These are phyloP conservation scores for Tothia fuscella DNA, from an alignment of 2,329 filamentous ascomycete genomes.

Conservation along the genomic window DNA sequence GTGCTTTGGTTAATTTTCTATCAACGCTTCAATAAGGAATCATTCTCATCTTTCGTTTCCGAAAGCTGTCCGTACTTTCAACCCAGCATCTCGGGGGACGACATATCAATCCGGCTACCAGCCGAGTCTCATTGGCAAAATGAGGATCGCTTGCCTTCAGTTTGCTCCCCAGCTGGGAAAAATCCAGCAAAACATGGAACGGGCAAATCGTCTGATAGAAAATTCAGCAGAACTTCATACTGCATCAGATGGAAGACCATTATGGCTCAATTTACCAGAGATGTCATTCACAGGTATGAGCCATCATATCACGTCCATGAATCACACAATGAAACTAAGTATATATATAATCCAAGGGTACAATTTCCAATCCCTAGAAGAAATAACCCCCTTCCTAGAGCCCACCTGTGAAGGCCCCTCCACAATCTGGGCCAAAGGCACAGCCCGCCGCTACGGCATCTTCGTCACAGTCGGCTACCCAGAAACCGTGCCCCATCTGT, in stretches of 20 bases:
- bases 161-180: constrained; percentile 61
- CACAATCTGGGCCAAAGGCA: constrained; percentile 58
- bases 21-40: too few species aligned
- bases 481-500: constrained; percentile 31
- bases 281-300: constrained; percentile 57
- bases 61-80: too few species aligned
- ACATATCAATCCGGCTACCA: too few species aligned
- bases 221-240: constrained; percentile 32
- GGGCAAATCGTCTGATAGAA: constrained; percentile 52
- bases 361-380: constrained; percentile 58
- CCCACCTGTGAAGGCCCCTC: constrained; percentile 51
- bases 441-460: constrained; percentile 55
- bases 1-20: too few species aligned
- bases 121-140: too few species aligned
- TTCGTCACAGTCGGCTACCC: constrained; percentile 63
- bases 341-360: constrained; percentile 45
- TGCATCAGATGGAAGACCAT: constrained; percentile 8
- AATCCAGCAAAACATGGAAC: constrained; percentile 56
- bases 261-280: constrained; percentile 60
- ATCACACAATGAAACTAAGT: not conserved
- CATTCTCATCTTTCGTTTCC: too few species aligned
- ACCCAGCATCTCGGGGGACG: too few species aligned
- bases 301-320: constrained; percentile 5
- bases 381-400: constrained; percentile 61
- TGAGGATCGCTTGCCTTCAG: constrained; percentile 60